These are phyloP conservation scores for Cytospora chrysosperma DNA, from an alignment of 2,329 filamentous ascomycete species.

Conservation along the genomic window DNA sequence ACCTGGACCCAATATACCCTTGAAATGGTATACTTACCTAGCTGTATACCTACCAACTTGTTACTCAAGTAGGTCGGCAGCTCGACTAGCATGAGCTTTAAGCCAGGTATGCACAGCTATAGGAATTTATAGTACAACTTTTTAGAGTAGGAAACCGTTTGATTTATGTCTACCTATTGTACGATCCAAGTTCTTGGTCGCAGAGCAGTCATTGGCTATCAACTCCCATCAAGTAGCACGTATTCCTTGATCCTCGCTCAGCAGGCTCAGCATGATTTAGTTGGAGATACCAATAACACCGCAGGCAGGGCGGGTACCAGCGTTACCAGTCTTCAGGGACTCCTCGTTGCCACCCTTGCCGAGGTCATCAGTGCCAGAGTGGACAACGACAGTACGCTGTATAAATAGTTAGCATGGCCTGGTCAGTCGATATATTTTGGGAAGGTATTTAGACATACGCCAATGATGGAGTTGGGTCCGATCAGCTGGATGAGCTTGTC, in stretches of 20 bases:
- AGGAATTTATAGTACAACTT: background rate
- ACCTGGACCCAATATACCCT: too few relatives aligned
- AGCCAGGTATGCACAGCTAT: background rate
- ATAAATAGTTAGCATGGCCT: slow-evolving; percentile 1
- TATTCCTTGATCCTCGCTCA: background rate
- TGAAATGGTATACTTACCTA: too few relatives aligned
- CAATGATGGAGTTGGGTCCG: slow-evolving; percentile 90
- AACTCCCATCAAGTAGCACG: background rate
- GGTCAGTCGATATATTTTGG: background rate
- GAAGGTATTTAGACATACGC: slow-evolving; percentile 55
- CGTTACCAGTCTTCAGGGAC: slow-evolving; percentile 98
- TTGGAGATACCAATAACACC: slow-evolving; percentile 90
- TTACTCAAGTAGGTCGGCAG: too few relatives aligned
- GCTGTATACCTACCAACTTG: too few relatives aligned
- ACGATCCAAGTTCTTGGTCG: background rate
- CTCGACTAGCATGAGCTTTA: background rate
- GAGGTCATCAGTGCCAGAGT: slow-evolving; percentile 94
- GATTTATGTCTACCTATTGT: background rate
- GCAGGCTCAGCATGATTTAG: slow-evolving; percentile 42
- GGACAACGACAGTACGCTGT: slow-evolving; percentile 90
- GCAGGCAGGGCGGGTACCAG: slow-evolving; percentile 88
- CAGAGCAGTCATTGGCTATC: background rate
- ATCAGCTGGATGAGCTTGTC: slow-evolving; percentile 94
- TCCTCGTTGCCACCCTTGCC: slow-evolving; percentile 90
- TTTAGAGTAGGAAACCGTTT: background rate